Base-by-base conservation (phyloP, 1,284 basidiomycete species). In the Sporisorium scitamineum region DNA sequence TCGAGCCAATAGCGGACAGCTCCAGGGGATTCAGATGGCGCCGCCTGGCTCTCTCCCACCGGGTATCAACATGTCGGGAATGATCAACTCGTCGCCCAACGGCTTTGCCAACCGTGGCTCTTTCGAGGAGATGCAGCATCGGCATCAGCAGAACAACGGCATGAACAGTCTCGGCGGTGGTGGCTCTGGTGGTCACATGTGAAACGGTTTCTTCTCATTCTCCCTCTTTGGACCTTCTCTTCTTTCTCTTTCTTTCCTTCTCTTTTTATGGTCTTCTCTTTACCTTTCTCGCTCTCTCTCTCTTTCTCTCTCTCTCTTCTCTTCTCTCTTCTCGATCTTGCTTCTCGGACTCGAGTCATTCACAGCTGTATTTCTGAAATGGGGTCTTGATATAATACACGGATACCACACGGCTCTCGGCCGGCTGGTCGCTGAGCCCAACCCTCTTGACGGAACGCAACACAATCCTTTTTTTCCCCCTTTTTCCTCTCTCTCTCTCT, bases 21-120 rank as follows among this genome's bases (percentile, higher is more conserved):
- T 76, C 18, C 73, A 67, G 26, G 61, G 61, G 20, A 76, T 76
- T 11, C 64, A 16, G 34, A 76, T 67, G 64, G 64, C 61, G 5
- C 67, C 67, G 37, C 67, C 61, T 9, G 60, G 67, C 11, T 62
- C 72, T 8, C 34, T 75, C 32, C 61, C 73, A 10, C 56, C 63
- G 18, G 63, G 60, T 2, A 70, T 70, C 45, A 64, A 59, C 42
- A 68, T 70, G 63, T 48, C 57, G 20, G 60, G 58, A 27, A 70
- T 76, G 73, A 66, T 76, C 44, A 47, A 55, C 11, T 29, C 60
- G 20, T 68, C 73, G 42, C 64, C 73, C 20, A 62, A 50, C 27
- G 61, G 64, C 18, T 76, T 76, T 29, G 63, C 63, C 13, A 58
- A 34, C 22, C 63, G 67, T 4, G 56, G 48, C 20, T 76, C 68